A percentile compares a stretch with the other conserved stretches of the same genome.
Conservation (phyloP, 495 filamentous ascomycete genomes). For the Penicillium soppii region DNA sequence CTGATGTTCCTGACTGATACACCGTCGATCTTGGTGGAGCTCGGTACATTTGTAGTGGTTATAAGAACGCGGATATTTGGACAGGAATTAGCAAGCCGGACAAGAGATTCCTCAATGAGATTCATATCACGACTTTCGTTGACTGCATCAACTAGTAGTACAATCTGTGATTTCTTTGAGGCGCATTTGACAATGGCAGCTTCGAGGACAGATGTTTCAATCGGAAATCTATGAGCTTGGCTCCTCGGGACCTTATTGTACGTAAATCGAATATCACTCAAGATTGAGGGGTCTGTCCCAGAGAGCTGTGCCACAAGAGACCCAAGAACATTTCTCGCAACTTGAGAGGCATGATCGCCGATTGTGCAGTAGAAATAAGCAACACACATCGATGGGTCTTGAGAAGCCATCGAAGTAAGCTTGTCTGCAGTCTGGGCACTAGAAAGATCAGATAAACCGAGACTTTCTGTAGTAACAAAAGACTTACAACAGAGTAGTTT, state of each 20-base stretch:
- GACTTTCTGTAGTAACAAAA: too few relatives aligned
- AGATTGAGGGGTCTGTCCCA: constrained; percentile 7
- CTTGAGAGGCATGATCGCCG: constrained; percentile 18
- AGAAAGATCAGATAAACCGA: neutral
- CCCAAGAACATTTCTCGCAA: constrained; percentile 15
- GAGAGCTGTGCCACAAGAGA: constrained; percentile 23
- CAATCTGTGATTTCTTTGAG: neutral
- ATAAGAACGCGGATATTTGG: constrained; percentile 18
- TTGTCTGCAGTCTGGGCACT: constrained; percentile 23
- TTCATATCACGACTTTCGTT: constrained; percentile 19
- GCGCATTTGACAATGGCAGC: constrained; percentile 16
- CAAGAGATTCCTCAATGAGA: constrained; percentile 11
- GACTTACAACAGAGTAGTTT: constrained; percentile 23
- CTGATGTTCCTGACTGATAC: constrained; percentile 11
- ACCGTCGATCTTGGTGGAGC: neutral
- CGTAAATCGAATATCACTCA: constrained; percentile 10
- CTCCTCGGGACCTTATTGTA: constrained; percentile 16
- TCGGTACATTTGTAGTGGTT: constrained; percentile 10
- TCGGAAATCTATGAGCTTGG: constrained; percentile 13
- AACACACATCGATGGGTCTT: constrained; percentile 1
- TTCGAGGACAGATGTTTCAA: constrained; percentile 17
- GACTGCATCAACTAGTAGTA: constrained; percentile 20
- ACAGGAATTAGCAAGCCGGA: constrained; percentile 9
- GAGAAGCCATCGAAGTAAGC: constrained; percentile 7
- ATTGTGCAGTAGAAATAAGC: constrained; percentile 28